phyloP scores from a whole-genome alignment of 768 basidiomycete species.

The Podaxis pistillaris region DNA sequence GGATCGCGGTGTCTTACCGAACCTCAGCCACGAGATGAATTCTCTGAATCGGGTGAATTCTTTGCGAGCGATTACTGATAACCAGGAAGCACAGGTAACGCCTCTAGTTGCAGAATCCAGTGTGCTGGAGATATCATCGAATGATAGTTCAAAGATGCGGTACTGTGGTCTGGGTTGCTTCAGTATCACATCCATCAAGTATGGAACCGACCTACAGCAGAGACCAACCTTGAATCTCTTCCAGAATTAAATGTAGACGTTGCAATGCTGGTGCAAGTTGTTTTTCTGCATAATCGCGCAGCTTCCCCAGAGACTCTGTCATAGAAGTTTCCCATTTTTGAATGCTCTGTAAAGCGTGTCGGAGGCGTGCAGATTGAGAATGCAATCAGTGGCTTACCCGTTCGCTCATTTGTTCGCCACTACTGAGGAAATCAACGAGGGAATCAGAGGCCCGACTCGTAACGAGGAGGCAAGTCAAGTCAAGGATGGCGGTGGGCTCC shows the following conservation, averaged over 20 bases:
- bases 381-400: constrained; percentile 44
- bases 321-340: constrained; percentile 83
- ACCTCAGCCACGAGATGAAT: constrained; percentile 75
- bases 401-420: constrained; percentile 79
- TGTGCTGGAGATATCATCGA: constrained; percentile 49
- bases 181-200: not conserved
- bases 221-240: constrained; percentile 81
- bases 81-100: constrained; percentile 66
- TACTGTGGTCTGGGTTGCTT: constrained; percentile 35
- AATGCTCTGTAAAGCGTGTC: constrained; percentile 51
- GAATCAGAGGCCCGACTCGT: constrained; percentile 74
- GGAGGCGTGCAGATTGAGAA: constrained; percentile 17
- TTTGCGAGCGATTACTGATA: constrained; percentile 61
- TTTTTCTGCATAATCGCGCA: constrained; percentile 73
- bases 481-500: constrained; percentile 62
- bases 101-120: constrained; percentile 52
- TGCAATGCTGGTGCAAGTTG: constrained; percentile 73
- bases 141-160: constrained; percentile 53
- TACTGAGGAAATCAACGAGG: constrained; percentile 71
- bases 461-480: constrained; percentile 67
- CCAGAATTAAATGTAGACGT: constrained; percentile 69
- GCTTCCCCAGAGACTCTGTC: constrained; percentile 63
- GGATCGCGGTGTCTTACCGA: constrained; percentile 45
- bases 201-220: constrained; percentile 46
- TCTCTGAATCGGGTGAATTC: constrained; percentile 75